Percentiles rank a stretch among this genome's conserved stretches.
phyloP scores from a whole-genome alignment of 768 basidiomycete genomes.

The Russula foetens region DNA sequence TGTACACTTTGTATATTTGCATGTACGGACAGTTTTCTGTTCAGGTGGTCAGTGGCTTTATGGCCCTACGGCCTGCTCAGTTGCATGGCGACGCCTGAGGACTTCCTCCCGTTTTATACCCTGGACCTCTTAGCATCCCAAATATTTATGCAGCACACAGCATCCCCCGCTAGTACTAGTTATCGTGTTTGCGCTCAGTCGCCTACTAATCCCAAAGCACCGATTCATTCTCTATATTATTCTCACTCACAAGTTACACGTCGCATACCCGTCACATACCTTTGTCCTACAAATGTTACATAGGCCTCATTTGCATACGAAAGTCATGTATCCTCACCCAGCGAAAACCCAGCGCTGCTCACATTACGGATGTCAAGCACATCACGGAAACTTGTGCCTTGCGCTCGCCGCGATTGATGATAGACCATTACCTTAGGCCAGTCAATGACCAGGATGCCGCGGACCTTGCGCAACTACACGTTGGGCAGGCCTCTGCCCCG shows the following conservation, averaged over 20 bases:
- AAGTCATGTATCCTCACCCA: neutral
- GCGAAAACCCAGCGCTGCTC: slow-evolving; percentile 12
- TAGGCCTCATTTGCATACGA: neutral
- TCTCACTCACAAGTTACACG: neutral
- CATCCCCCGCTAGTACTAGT: neutral
- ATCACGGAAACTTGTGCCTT: neutral
- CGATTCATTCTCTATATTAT: neutral
- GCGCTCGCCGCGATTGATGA: neutral
- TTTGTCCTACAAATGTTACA: neutral
- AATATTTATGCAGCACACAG: neutral
- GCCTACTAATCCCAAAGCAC: neutral
- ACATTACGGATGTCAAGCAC: neutral
- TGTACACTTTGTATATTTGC: neutral
- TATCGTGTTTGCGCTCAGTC: neutral
- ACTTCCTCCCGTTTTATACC: neutral
- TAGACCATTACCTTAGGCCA: neutral
- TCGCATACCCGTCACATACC: too few species aligned
- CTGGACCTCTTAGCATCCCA: neutral
- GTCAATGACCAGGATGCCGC: neutral
- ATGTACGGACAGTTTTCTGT: neutral
- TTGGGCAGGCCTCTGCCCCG: neutral
- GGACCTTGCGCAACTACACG: slow-evolving; percentile 6
- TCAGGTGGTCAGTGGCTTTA: neutral
- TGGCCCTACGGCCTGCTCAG: neutral
- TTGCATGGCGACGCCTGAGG: neutral